Conservation (phyloP, 805 yeast species). For the Starmerella sp. region DNA sequence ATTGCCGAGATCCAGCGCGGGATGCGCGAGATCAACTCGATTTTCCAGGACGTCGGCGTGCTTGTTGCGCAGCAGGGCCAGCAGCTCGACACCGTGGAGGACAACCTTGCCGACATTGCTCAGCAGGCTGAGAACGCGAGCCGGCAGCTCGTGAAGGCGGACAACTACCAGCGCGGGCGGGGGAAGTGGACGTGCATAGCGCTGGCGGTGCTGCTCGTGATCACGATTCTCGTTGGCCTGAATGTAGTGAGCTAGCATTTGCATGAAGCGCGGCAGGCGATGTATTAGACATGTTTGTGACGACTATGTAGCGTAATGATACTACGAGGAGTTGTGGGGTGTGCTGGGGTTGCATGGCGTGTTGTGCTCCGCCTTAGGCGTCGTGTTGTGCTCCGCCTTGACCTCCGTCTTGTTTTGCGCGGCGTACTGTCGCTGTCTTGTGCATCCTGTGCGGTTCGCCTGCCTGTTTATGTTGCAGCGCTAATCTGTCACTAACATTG, state of each 20-base stretch:
- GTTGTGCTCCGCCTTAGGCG: too few species aligned
- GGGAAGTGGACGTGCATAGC: slow-evolving; percentile 66
- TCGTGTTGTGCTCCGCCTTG: too few species aligned
- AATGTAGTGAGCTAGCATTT: slow-evolving; percentile 7
- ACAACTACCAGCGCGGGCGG: slow-evolving; percentile 57
- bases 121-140: slow-evolving; percentile 59
- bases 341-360: too few species aligned
- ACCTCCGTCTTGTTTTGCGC: too few species aligned
- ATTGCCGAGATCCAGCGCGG: slow-evolving; percentile 65
- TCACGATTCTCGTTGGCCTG: slow-evolving; percentile 40
- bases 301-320: too few species aligned
- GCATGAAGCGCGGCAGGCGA: neutral
- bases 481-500: too few species aligned
- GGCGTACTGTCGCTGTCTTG: too few species aligned
- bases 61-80: slow-evolving; percentile 77
- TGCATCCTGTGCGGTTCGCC: too few species aligned
- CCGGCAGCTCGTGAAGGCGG: slow-evolving; percentile 60
- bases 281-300: too few species aligned
- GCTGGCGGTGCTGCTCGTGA: slow-evolving; percentile 47
- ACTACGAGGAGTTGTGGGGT: too few species aligned
- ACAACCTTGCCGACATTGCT: slow-evolving; percentile 54
- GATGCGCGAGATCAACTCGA: slow-evolving; percentile 72
- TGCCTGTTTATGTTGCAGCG: too few species aligned
- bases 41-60: slow-evolving; percentile 68
- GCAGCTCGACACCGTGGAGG: slow-evolving; percentile 74